Conservation (phyloP, 768 basidiomycete genomes). For the Lactarius indigo region DNA sequence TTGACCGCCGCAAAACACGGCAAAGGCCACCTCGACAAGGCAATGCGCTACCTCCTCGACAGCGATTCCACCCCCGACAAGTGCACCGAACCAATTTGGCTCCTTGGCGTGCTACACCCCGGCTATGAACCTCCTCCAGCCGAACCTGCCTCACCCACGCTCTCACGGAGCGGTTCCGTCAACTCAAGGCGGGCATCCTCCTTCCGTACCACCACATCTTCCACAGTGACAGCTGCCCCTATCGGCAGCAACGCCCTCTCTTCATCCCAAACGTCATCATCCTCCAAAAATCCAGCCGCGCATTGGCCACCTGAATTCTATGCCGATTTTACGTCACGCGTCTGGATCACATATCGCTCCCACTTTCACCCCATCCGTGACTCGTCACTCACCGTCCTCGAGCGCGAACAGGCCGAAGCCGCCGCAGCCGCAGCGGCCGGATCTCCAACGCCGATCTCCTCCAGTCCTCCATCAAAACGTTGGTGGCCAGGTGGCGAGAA, state of each 20-base stretch:
- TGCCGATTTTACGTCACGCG: conserved; percentile 78
- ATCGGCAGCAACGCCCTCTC: conserved; percentile 33
- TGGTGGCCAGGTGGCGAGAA: conserved; percentile 72
- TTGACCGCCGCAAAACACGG: conserved; percentile 70
- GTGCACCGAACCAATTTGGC: conserved; percentile 82
- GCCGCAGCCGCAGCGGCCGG: conserved; percentile 19
- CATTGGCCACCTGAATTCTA: conserved; percentile 82
- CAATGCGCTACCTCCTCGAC: conserved; percentile 87
- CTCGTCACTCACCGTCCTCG: conserved; percentile 43
- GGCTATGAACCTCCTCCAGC: conserved; percentile 56
- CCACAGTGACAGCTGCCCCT: conserved; percentile 32
- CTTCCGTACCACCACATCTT: conserved; percentile 44
- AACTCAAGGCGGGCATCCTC: conserved; percentile 44
- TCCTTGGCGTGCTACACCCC: conserved; percentile 78
- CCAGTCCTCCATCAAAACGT: conserved; percentile 45
- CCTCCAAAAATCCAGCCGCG: conserved; percentile 28
- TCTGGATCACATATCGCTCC: conserved; percentile 92
- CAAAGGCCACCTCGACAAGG: conserved; percentile 76
- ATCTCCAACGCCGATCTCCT: conserved; percentile 4
- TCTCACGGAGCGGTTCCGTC: conserved; percentile 37
- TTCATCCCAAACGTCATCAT: conserved; percentile 37
- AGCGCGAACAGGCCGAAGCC: conserved; percentile 32
- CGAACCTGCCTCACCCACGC: conserved; percentile 21
- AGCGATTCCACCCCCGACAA: conserved; percentile 83
- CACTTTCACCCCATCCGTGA: conserved; percentile 82